Base-by-base conservation (phyloP, 805 yeast genomes). In the Nakazawaea wyomingensis region DNA sequence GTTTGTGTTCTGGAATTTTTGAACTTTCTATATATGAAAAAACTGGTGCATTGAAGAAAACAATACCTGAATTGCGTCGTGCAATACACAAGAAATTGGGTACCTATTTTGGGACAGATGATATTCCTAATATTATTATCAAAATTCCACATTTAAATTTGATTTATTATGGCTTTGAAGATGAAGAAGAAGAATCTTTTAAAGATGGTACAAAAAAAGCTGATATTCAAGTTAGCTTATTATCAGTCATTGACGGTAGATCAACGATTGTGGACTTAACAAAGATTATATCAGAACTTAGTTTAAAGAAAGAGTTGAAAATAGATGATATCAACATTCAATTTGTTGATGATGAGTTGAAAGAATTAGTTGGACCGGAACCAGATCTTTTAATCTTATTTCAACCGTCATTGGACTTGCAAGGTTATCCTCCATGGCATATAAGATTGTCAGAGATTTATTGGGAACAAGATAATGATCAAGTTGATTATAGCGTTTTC, bases 371-470 rank as follows among this genome's bases (percentile, higher is more conserved):
- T 13, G 93, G 96, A 1, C 72, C 71, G n/a, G 99, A 93, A 59
- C 98, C 99, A 0, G 99, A 93, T 59, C 71, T 93, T 49, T 68
- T 93, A 37, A 69, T 93, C 24, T 65, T 85, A 41, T 93, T 91
- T 60, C 88, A 88, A 17, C 96, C 97, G n/a, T 70, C 72, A 10
- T 69, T 93, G 49, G 95, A 89, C 59, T 72, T 93, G 39, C 95
- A 89, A 62, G 97, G 96, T 14, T 93, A 82, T 61, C 98, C 98
- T 17, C 99, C 99, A 22, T 93, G 99, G 99, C 98, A 91, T 57
- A 78, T 88, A 28, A 76, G 99, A 49, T 73, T 95, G 41, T 77
- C 89, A 5, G 99, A 93, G 58, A 78, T 93, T 55, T 90, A 82
- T 64, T 85, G 95, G 86, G 91, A 88, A 56, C 83, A 84, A 2